Evolutionary conservation across 805 yeast genomes (phyloP), one percentile per base, ranked within the genome.

Genomic region (Saturnispora zaruensis): DNA sequence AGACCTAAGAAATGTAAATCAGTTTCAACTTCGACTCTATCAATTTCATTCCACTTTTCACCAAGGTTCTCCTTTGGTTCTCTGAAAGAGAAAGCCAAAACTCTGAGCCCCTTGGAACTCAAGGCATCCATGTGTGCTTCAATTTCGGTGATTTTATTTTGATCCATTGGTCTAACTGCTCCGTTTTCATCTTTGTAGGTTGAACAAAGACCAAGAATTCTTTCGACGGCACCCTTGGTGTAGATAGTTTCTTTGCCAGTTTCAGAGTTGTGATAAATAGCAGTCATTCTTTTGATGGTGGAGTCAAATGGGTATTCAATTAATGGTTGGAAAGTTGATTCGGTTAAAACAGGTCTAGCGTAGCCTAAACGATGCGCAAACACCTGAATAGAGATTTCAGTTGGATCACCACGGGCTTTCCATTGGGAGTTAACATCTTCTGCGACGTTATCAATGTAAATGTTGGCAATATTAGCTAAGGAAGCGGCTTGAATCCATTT

Each of bases 351-450:
- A 13, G 69, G 68, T 58, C 85, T 73, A 21, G 75, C 73, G 53
- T 66, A 70, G 28, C 73, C 74, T 53, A 82, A 67, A 58, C 89
- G 76, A 11, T 80, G 67, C 21, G 82, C 76, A 60, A 84, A 85
- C 0, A 87, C 91, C 60, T 86, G 91, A 53, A 87, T 82, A 3
- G 96, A 95, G 59, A 84, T 81, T 67, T 87, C 96, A 3, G 96
- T 87, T 40, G 96, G 91, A 62, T 87, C 96, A 52, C 96, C 96
- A 61, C 81, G 82, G 8, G 88, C 89, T 57, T 76, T 78, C 95
- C 95, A 87, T 8, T 63, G 66, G 4, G 58, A 62, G 14, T 65
- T 53, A 16, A 58, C 61, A 11, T 50, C 24, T 28, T 75, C 75
- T 16, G 69, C 72, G 21, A 65, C 67, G n/a, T 62, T 66, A 51